Conservation (phyloP, 73 alveolate genomes). For the Tetrahymena borealis region DNA sequence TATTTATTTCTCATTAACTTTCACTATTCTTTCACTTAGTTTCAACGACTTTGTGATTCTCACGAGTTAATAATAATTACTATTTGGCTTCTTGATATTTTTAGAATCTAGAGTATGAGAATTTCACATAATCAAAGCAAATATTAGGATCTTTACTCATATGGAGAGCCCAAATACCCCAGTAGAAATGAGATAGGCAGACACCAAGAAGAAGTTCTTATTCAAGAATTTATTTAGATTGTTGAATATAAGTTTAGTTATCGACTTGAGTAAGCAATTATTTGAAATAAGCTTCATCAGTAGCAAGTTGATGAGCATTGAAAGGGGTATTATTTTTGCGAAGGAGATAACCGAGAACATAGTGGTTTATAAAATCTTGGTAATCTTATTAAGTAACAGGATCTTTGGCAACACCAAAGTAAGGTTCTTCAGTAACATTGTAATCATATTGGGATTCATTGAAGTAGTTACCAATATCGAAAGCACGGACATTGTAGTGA, state of each 20-base stretch:
- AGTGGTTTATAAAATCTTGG: background rate
- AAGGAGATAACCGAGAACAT: background rate
- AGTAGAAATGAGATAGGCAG: background rate
- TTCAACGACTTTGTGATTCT: background rate
- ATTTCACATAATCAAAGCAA: background rate
- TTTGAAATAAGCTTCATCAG: background rate
- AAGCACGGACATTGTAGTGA: conserved; percentile 28
- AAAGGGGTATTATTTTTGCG: background rate
- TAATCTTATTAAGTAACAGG: background rate
- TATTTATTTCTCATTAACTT: background rate
- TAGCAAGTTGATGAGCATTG: background rate
- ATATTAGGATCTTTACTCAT: background rate
- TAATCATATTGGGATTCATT: conserved; percentile 34
- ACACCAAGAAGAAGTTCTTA: background rate
- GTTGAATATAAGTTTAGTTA: background rate
- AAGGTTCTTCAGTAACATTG: conserved; percentile 33
- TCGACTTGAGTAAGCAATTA: background rate
- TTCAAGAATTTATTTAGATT: background rate
- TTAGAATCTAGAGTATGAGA: background rate
- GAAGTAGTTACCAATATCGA: conserved; percentile 38
- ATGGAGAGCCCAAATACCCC: background rate
- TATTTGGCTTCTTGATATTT: background rate
- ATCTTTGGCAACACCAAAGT: conserved; percentile 25
- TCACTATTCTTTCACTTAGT: background rate
- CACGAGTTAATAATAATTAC: background rate